A percentile compares a stretch with the other conserved stretches of the same genome.
phyloP scores from a whole-genome alignment of 2,329 filamentous ascomycete species.

The Chalara sp. region DNA sequence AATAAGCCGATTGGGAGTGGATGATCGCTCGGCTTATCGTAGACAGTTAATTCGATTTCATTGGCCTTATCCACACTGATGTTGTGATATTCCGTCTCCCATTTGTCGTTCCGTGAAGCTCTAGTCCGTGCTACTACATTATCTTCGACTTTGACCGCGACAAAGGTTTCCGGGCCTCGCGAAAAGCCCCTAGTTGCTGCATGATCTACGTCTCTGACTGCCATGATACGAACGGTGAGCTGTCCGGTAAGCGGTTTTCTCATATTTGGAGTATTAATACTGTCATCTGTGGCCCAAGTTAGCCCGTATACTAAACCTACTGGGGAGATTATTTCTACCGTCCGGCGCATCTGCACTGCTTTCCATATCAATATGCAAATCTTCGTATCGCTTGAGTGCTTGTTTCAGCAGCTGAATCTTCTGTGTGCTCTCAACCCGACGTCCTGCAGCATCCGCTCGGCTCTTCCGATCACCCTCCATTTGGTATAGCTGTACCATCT shows the following conservation, averaged over 20 bases:
- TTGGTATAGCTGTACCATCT: conserved; percentile 96
- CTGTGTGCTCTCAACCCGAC: conserved; percentile 90
- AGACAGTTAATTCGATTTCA: conserved; percentile 95
- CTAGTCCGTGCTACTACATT: conserved; percentile 82
- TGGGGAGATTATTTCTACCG: conserved; percentile 46
- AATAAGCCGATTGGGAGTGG: conserved; percentile 89
- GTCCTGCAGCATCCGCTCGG: conserved; percentile 82
- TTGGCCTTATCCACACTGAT: conserved; percentile 98
- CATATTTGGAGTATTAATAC: conserved; percentile 89
- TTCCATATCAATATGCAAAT: conserved; percentile 91
- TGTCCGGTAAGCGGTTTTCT: conserved; percentile 93
- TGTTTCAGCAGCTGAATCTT: conserved; percentile 96
- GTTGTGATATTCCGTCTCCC: conserved; percentile 85
- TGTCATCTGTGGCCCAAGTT: conserved; percentile 63
- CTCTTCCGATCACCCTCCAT: conserved; percentile 98
- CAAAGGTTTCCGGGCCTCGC: conserved; percentile 87
- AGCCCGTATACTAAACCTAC: conserved; percentile 4
- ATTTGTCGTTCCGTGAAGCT: conserved; percentile 77
- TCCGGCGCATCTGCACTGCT: conserved; percentile 65
- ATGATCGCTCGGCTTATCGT: conserved; percentile 89
- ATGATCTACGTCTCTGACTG: conserved; percentile 92
- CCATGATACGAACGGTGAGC: conserved; percentile 77
- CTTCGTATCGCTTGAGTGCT: conserved; percentile 92
- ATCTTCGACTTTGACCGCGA: conserved; percentile 96
- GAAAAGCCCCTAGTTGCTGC: conserved; percentile 77